A percentile compares a stretch with the other conserved stretches of the same genome.
These are phyloP conservation scores for Termitomyces eurrhizus DNA, from an alignment of 768 basidiomycete species.

Conservation along the genomic window DNA sequence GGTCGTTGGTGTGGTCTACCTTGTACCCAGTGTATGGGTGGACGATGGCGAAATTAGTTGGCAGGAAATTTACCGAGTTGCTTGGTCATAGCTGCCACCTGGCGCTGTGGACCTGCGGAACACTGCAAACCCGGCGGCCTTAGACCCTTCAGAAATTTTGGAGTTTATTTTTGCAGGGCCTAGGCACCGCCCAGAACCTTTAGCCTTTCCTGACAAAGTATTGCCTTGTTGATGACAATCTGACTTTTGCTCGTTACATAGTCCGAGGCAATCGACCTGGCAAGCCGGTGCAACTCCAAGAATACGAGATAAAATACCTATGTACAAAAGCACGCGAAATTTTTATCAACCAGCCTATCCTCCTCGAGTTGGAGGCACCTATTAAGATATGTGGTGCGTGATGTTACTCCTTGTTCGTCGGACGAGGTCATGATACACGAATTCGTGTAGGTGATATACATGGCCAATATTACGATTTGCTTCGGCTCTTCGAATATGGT, in stretches of 20 bases:
- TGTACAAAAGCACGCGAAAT: slow-evolving; percentile 99
- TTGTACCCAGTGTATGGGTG: neutral
- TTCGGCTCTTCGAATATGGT: slow-evolving; percentile 97
- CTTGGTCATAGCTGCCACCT: slow-evolving; percentile 13
- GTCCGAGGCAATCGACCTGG: slow-evolving; percentile 98
- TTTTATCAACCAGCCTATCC: slow-evolving; percentile 98
- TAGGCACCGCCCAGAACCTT: neutral
- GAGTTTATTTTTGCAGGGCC: neutral
- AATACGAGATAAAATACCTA: slow-evolving; percentile 99
- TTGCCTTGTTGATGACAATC: slow-evolving; percentile 2
- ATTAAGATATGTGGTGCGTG: slow-evolving; percentile 98
- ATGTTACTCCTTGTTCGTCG: slow-evolving; percentile 16
- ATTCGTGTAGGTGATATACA: slow-evolving; percentile 84
- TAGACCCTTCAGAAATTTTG: neutral
- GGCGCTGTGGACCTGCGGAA: slow-evolving; percentile 4
- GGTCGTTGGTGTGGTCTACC: neutral
- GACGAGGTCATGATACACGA: slow-evolving; percentile 11
- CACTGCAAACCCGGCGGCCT: neutral
- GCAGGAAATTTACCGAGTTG: neutral
- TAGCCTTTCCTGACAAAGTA: slow-evolving; percentile 5
- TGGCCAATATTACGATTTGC: slow-evolving; percentile 98
- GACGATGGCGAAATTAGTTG: neutral
- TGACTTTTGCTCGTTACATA: slow-evolving; percentile 31
- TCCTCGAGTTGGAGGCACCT: slow-evolving; percentile 96
- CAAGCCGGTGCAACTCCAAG: slow-evolving; percentile 95